Evolutionary conservation across 129 eudicot genomes (phyloP).

Genomic region (Kitagawia praeruptora): DNA sequence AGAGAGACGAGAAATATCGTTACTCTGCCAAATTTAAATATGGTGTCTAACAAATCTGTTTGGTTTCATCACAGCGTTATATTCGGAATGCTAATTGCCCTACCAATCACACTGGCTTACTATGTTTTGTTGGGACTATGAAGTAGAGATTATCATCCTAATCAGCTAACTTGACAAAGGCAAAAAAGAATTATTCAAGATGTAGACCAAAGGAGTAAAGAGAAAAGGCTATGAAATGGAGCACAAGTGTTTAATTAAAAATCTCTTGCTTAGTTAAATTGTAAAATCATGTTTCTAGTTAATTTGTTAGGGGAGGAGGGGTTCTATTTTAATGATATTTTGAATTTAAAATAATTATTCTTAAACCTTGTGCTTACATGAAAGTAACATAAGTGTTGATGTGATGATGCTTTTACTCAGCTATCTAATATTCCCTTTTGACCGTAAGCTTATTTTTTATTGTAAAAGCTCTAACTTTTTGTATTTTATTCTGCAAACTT

Average conservation of each 20-base stretch:
- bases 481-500: background rate
- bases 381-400: background rate
- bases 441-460: background rate
- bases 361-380: conserved; percentile 20
- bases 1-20: no score
- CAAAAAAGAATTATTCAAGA: background rate
- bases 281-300: conserved; percentile 42
- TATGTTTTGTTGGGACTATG: conserved; percentile 58
- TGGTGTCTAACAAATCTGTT: background rate
- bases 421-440: conserved; percentile 9
- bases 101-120: conserved; percentile 80
- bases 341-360: conserved; percentile 2
- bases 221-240: conserved; percentile 4
- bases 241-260: background rate
- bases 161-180: background rate
- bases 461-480: background rate
- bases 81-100: conserved; percentile 80
- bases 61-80: conserved; percentile 47
- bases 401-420: conserved; percentile 9
- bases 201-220: conserved; percentile 9
- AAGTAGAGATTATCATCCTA: background rate
- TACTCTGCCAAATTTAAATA: background rate
- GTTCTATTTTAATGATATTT: conserved; percentile 1
- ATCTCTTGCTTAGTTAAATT: conserved; percentile 23
- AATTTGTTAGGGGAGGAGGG: background rate